Evolutionary conservation across 1,284 basidiomycete species (phyloP).

Genomic region (Sparassis latifolia): DNA sequence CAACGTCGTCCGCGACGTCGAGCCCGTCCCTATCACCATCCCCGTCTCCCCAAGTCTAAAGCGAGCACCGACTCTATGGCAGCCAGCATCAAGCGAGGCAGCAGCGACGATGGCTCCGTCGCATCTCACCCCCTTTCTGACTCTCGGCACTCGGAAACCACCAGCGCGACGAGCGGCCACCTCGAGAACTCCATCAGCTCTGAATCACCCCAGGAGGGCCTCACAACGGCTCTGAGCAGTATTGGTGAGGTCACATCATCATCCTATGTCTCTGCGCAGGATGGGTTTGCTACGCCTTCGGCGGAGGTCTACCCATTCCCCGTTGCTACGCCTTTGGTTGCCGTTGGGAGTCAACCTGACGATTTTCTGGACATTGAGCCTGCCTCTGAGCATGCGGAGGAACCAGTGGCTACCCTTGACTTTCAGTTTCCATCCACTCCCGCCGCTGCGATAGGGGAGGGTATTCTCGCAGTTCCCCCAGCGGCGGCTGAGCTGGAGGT

Average conservation of each 20-base stretch:
- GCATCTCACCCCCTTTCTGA: not conserved
- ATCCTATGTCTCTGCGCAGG: not conserved
- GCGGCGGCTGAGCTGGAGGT: slow-evolving; percentile 27
- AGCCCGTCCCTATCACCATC: slow-evolving; percentile 2
- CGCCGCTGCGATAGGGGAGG: not conserved
- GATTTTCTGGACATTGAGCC: not conserved
- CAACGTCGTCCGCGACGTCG: not conserved
- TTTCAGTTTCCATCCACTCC: slow-evolving; percentile 1
- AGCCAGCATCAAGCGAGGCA: too few relatives aligned
- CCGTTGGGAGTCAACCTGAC: not conserved
- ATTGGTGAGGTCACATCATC: not conserved
- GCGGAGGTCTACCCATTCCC: not conserved
- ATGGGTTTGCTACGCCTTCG: not conserved
- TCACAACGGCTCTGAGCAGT: not conserved
- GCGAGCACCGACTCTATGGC: slow-evolving; percentile 3
- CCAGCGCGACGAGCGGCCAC: too few relatives aligned
- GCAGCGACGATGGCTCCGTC: not conserved
- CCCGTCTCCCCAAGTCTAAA: slow-evolving; percentile 1
- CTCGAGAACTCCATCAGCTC: too few relatives aligned
- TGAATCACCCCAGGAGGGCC: too few relatives aligned
- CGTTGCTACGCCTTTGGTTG: not conserved
- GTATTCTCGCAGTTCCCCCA: not conserved
- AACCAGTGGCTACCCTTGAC: slow-evolving; percentile 1
- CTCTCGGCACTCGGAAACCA: too few relatives aligned
- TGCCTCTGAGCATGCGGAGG: not conserved